Evolutionary conservation across 2,329 filamentous ascomycete genomes (phyloP).

Genomic region (Bipolaris bicolor): DNA sequence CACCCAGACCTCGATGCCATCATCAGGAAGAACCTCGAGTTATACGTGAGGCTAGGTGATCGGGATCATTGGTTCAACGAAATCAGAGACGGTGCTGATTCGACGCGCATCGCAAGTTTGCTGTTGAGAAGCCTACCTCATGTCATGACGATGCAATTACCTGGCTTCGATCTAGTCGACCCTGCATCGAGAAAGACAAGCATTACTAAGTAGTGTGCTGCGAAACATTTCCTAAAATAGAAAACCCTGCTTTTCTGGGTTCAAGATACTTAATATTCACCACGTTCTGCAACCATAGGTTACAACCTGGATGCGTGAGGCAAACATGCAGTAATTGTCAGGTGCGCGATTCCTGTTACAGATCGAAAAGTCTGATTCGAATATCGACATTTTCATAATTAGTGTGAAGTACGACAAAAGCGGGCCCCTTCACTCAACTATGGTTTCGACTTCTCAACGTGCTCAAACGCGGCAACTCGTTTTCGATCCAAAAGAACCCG

Average conservation of each 20-base stretch:
- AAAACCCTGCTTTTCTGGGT: background rate
- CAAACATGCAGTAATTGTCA: background rate
- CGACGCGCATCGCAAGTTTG: constrained; percentile 19
- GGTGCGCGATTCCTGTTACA: too few species aligned
- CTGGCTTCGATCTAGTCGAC: constrained; percentile 25
- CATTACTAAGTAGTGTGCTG: background rate
- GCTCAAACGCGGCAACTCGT: constrained; percentile 1
- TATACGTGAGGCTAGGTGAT: constrained; percentile 10
- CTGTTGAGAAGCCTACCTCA: constrained; percentile 20
- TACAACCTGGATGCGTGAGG: background rate
- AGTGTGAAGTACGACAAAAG: background rate
- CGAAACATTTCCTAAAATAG: background rate
- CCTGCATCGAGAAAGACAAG: constrained; percentile 6
- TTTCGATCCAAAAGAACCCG: background rate
- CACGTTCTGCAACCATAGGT: background rate
- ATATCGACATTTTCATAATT: background rate
- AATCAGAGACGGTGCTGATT: constrained; percentile 20
- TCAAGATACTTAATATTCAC: background rate
- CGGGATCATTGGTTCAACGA: constrained; percentile 12
- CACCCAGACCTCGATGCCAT: constrained; percentile 7
- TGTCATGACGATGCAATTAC: constrained; percentile 21
- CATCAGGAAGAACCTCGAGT: constrained; percentile 6
- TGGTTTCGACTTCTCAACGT: background rate
- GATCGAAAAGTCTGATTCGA: background rate
- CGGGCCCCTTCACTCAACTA: background rate